These are phyloP conservation scores for Pseudocercospora macadamiae DNA, from an alignment of 2,329 filamentous ascomycete species.

Conservation along the genomic window DNA sequence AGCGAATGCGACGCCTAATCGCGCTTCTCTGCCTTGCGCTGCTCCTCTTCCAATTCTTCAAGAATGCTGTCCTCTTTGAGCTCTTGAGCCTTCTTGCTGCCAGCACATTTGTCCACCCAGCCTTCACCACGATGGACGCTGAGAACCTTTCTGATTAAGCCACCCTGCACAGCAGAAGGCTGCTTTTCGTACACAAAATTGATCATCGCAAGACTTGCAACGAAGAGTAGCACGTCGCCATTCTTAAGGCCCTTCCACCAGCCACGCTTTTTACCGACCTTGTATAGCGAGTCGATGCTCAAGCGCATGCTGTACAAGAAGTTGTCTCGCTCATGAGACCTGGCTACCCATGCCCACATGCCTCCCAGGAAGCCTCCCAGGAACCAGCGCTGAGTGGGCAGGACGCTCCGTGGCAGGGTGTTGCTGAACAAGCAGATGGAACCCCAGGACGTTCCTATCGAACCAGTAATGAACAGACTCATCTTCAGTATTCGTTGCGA, in stretches of 20 bases:
- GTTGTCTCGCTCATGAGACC: conserved; percentile 64
- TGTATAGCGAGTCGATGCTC: conserved; percentile 85
- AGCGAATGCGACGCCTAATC: neutral
- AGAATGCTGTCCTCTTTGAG: conserved; percentile 23
- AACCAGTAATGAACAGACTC: conserved; percentile 75
- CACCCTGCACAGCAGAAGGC: conserved; percentile 68
- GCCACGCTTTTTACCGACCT: conserved; percentile 86
- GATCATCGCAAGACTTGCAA: conserved; percentile 74
- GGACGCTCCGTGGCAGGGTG: conserved; percentile 70
- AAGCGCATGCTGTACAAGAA: conserved; percentile 79
- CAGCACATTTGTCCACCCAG: conserved; percentile 65
- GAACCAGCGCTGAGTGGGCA: conserved; percentile 87
- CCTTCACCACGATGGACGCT: conserved; percentile 76
- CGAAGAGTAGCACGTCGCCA: conserved; percentile 84
- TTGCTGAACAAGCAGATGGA: conserved; percentile 86
- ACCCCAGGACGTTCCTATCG: conserved; percentile 86
- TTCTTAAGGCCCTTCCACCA: conserved; percentile 84
- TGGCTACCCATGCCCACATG: conserved; percentile 79
- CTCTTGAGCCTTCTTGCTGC: conserved; percentile 18
- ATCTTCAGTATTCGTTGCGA: conserved; percentile 71
- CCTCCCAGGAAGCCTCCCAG: conserved; percentile 84
- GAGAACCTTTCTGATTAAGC: conserved; percentile 69
- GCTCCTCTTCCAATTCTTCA: conserved; percentile 12
- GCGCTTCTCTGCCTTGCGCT: conserved; percentile 6
- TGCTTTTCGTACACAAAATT: conserved; percentile 77